Conservation (phyloP, 2,329 filamentous ascomycete genomes). For the Zasmidium angulare region DNA sequence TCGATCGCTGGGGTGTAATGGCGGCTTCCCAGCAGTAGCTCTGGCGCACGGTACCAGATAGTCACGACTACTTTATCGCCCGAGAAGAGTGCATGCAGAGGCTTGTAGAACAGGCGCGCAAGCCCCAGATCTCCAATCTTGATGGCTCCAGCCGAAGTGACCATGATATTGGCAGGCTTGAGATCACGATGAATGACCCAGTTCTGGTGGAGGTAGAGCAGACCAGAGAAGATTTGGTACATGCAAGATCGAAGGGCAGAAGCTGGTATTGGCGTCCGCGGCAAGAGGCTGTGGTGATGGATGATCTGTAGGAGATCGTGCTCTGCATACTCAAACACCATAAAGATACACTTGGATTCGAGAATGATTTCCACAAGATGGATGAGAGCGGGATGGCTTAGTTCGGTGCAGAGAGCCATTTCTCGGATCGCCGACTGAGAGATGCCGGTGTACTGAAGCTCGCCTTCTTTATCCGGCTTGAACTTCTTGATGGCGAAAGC, state of each 20-base stretch:
- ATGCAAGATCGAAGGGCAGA: slow-evolving; percentile 89
- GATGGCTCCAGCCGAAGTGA: slow-evolving; percentile 84
- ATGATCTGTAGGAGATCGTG: slow-evolving; percentile 97
- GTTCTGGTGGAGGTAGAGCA: slow-evolving; percentile 91
- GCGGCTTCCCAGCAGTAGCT: slow-evolving; percentile 85
- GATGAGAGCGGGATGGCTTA: slow-evolving; percentile 86
- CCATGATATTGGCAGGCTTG: slow-evolving; percentile 98
- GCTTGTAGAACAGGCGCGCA: slow-evolving; percentile 90
- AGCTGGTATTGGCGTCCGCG: slow-evolving; percentile 83
- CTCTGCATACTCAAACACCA: slow-evolving; percentile 98
- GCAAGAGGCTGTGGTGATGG: slow-evolving; percentile 90
- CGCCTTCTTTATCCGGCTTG: slow-evolving; percentile 98
- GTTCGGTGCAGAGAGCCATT: slow-evolving; percentile 93
- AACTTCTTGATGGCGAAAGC: slow-evolving; percentile 99
- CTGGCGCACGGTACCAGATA: slow-evolving; percentile 97
- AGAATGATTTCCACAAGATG: slow-evolving; percentile 91
- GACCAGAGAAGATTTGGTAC: slow-evolving; percentile 91
- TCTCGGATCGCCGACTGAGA: slow-evolving; percentile 96
- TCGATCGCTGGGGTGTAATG: slow-evolving; percentile 98
- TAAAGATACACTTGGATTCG: slow-evolving; percentile 98
- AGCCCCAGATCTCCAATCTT: slow-evolving; percentile 94
- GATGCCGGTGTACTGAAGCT: slow-evolving; percentile 95
- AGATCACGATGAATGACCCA: slow-evolving; percentile 97
- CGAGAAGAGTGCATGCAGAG: slow-evolving; percentile 83
- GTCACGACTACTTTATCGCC: slow-evolving; percentile 98